Base-by-base conservation (phyloP, 2,329 filamentous ascomycete species). In the Penicillium expansum region DNA sequence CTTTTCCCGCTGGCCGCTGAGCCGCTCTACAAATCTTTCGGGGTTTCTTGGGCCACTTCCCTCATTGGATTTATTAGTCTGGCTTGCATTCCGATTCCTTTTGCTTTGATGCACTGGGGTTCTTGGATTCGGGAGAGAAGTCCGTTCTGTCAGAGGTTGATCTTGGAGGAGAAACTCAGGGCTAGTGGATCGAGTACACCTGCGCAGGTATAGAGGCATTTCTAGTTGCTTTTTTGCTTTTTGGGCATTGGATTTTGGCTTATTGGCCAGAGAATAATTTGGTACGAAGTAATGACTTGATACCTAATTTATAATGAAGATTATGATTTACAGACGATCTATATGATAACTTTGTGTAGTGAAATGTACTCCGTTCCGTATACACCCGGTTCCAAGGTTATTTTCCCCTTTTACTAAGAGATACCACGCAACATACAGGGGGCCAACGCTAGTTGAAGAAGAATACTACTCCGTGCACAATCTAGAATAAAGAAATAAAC, bases 1-100 rank as follows among this genome's bases (percentile, higher is more conserved):
- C 74, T 86, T 1, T 75, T 88, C 44, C 85, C 86, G 4, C 75
- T 88, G 13, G 76, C 75, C 8, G 72, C 74, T 6, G 63, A 65
- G 16, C 67, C 68, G 2, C 71, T 78, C 61, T 79, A 78, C 58
- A 41, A 59, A 3, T 65, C 61, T 7, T 59, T 78, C 9, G 74
- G 76, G 0, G 70, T 78, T 3, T 59, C 69, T 1, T 78, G 76
- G 76, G 76, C 71, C 5, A 76, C 74, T 39, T 75, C 71, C 14
- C 56, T 78, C 5, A 62, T 79, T 14, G 77, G 69, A 1, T 77
- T 77, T 55, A 52, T 74, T 20, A 72, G 72, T 53, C 20, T 77
- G 22, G 68, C 62, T 2, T 75, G 77, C 57, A 66, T 70, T 22
- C 66, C 72, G 1, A 77, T 79, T 53, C 77, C 77, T 2, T 74